Percentiles rank a stretch among this genome's conserved stretches.
These are phyloP conservation scores for Mortierella sp. DNA, from an alignment of 371 early-diverging fungal species.

Conservation along the genomic window DNA sequence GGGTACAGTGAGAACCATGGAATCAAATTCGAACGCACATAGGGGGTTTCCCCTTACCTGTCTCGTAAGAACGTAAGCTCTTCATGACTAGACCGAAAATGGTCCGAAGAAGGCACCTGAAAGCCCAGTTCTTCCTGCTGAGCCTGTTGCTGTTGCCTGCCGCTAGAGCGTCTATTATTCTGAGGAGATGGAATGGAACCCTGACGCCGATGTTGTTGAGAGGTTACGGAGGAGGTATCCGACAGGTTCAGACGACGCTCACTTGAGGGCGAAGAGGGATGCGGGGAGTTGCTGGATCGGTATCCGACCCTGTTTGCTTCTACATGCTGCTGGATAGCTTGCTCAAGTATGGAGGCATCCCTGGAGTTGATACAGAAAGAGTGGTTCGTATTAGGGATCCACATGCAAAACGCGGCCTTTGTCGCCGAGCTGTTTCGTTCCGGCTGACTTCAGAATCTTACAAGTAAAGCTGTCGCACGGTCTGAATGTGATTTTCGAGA, in stretches of 20 bases:
- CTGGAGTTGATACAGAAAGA: slow-evolving; percentile 2
- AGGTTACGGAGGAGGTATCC: slow-evolving; percentile 17
- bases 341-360: slow-evolving; percentile 47
- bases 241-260: slow-evolving; percentile 32
- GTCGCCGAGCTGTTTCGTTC: no score
- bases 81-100: slow-evolving; percentile 42
- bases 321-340: slow-evolving; percentile 51
- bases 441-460: slow-evolving; percentile 7
- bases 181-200: slow-evolving; percentile 17
- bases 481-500: slow-evolving; percentile 44
- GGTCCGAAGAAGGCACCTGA: slow-evolving; percentile 23
- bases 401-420: no score
- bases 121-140: slow-evolving; percentile 31
- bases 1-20: no score
- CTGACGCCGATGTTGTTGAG: slow-evolving; percentile 20
- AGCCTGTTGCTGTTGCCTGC: slow-evolving; percentile 29
- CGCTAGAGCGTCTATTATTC: slow-evolving; percentile 12
- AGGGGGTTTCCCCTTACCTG: slow-evolving; percentile 17
- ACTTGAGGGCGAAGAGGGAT: slow-evolving; percentile 31
- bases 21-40: background rate
- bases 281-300: slow-evolving; percentile 32
- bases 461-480: slow-evolving; percentile 48
- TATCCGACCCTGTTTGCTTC: slow-evolving; percentile 45
- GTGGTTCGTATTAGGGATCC: no score
- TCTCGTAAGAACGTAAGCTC: slow-evolving; percentile 44